Evolutionary conservation across 371 early-diverging fungal genomes (phyloP).

Genomic region (Conidiobolus coronatus): DNA sequence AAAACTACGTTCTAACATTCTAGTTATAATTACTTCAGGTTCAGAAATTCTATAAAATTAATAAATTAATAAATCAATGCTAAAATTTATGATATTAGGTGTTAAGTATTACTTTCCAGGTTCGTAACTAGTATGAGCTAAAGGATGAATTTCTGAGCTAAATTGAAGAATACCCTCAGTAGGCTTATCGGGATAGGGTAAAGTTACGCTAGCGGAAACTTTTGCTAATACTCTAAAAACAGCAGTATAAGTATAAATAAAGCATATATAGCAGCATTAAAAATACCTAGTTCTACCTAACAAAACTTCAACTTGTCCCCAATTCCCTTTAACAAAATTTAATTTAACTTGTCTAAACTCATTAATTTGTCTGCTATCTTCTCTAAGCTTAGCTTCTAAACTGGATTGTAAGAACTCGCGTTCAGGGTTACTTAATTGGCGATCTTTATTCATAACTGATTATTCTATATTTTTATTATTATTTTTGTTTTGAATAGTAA

Average conservation of each 20-base stretch:
- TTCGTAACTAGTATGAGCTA: slow-evolving; percentile 62
- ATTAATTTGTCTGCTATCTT: neutral
- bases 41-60: slow-evolving; percentile 26
- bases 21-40: slow-evolving; percentile 57
- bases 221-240: slow-evolving; percentile 45
- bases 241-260: too few species aligned
- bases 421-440: neutral
- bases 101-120: slow-evolving; percentile 19
- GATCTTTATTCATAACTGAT: neutral
- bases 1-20: slow-evolving; percentile 72
- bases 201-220: slow-evolving; percentile 67
- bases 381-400: neutral
- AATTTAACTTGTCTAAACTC: neutral
- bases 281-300: neutral
- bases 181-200: slow-evolving; percentile 51
- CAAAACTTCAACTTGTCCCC: neutral
- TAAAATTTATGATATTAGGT: neutral
- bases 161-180: slow-evolving; percentile 68
- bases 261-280: neutral
- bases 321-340: neutral
- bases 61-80: neutral
- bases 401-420: neutral
- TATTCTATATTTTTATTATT: too few species aligned
- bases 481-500: too few species aligned
- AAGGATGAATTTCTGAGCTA: slow-evolving; percentile 62